Conservation (phyloP, 805 yeast genomes). For the Lipomyces japonicus region DNA sequence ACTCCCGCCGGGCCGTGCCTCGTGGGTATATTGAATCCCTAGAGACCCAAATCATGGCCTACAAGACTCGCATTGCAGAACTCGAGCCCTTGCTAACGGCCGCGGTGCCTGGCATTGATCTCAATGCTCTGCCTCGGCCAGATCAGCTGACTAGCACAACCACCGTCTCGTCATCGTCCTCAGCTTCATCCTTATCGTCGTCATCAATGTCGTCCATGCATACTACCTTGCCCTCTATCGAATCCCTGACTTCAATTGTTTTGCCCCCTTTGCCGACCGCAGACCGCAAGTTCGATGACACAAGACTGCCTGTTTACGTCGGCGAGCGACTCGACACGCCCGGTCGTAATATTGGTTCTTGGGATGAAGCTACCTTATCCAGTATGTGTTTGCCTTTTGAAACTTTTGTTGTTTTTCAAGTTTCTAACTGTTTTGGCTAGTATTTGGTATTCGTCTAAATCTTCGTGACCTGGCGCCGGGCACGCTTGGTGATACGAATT, state of each 20-base stretch:
- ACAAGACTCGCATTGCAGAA: conserved; percentile 8
- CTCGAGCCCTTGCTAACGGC: conserved; percentile 8
- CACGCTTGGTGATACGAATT: conserved; percentile 11
- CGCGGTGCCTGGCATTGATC: conserved; percentile 15
- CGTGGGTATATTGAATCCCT: conserved; percentile 25
- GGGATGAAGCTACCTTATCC: conserved; percentile 22
- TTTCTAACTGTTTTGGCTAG: not conserved
- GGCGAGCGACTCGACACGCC: conserved; percentile 9
- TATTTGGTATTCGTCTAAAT: conserved; percentile 16
- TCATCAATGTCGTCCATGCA: not conserved
- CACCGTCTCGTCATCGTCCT: not conserved
- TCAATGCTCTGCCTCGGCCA: conserved; percentile 8
- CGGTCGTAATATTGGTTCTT: conserved; percentile 7
- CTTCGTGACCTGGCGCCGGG: conserved; percentile 22
- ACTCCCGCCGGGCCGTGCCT: conserved; percentile 26
- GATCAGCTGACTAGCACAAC: conserved; percentile 3
- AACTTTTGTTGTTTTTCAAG: not conserved
- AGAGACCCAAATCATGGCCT: conserved; percentile 13
- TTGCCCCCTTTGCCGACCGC: conserved; percentile 2
- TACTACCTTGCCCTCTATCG: conserved; percentile 21
- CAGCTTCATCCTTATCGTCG: not conserved
- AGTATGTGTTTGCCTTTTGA: conserved; percentile 6
- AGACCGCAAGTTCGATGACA: conserved; percentile 6
- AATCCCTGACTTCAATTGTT: conserved; percentile 13
- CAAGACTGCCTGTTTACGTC: conserved; percentile 15